Percentiles rank a stretch among this genome's conserved stretches.
These are phyloP conservation scores for Glaciozyma antarctica DNA, from an alignment of 768 basidiomycete genomes.

Conservation along the genomic window DNA sequence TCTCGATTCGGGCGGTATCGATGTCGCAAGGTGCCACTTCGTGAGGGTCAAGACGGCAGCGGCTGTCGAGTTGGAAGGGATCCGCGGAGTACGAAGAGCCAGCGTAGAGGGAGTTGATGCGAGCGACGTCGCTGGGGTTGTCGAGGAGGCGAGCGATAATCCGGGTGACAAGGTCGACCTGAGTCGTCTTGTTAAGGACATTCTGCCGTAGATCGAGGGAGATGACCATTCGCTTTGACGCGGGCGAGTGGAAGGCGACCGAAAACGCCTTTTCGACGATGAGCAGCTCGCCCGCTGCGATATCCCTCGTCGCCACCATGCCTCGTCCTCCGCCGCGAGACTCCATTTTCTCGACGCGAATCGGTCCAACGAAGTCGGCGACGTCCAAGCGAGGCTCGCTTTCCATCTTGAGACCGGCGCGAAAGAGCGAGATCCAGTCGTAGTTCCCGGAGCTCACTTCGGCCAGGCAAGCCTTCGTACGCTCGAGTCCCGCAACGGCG, in stretches of 20 bases:
- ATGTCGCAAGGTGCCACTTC: not conserved
- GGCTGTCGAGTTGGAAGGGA: not conserved
- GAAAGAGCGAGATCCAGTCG: conserved; percentile 1
- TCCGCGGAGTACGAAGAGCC: not conserved
- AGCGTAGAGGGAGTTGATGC: conserved; percentile 3
- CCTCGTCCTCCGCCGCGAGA: conserved; percentile 11
- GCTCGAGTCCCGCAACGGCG: not conserved
- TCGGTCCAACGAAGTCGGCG: conserved; percentile 8
- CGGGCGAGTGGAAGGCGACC: conserved; percentile 52
- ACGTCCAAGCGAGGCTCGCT: not conserved
- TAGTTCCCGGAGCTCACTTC: conserved; percentile 5
- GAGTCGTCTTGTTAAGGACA: too few relatives aligned
- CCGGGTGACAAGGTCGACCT: not conserved
- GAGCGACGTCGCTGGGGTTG: not conserved
- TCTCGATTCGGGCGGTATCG: not conserved
- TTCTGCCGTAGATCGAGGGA: conserved; percentile 42
- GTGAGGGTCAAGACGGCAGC: not conserved
- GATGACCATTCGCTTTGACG: conserved; percentile 62
- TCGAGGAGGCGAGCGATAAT: not conserved
- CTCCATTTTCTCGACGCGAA: not conserved
- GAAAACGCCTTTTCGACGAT: conserved; percentile 45
- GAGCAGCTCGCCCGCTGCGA: conserved; percentile 12
- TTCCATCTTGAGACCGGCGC: not conserved
- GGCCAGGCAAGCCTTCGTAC: not conserved
- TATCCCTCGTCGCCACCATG: conserved; percentile 15